A percentile compares a stretch with the other conserved stretches of the same genome.
These are phyloP conservation scores for Chaetomium sp. DNA, from an alignment of 2,329 filamentous ascomycete genomes.

Conservation along the genomic window DNA sequence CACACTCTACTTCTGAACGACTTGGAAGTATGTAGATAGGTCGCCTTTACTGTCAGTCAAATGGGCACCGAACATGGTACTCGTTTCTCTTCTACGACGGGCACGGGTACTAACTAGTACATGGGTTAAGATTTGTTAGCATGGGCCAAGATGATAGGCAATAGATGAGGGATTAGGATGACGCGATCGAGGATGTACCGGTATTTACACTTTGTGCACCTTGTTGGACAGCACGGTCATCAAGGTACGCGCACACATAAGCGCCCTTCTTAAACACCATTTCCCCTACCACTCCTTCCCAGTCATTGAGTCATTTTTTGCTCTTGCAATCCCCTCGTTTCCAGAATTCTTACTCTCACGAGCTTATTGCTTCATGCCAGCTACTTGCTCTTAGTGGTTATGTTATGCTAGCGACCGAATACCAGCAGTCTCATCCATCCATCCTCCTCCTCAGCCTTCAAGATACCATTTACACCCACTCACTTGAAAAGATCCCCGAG, in stretches of 20 bases:
- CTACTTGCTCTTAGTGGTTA: neutral
- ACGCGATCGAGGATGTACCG: neutral
- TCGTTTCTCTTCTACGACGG: too few species aligned
- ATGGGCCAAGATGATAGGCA: neutral
- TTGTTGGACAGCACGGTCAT: slow-evolving; percentile 15
- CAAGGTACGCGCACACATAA: slow-evolving; percentile 14
- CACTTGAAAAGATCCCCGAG: neutral
- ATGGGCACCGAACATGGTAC: too few species aligned
- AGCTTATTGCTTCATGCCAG: neutral
- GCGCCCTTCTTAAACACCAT: neutral
- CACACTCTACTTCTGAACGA: too few species aligned
- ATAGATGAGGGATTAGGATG: neutral
- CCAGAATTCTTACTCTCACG: neutral
- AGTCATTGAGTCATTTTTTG: neutral
- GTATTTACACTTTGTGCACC: slow-evolving; percentile 8
- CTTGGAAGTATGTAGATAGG: too few species aligned
- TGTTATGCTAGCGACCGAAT: neutral
- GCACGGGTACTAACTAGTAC: too few species aligned
- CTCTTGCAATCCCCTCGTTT: neutral
- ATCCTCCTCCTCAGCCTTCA: too few species aligned
- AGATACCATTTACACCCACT: neutral
- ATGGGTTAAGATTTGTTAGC: neutral
- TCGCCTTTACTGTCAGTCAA: neutral
- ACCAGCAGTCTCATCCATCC: neutral
- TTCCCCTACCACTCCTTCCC: neutral